Evolutionary conservation across 768 basidiomycete species (phyloP), one percentile per base, ranked within the genome.

Genomic region (Lentinula sp.): DNA sequence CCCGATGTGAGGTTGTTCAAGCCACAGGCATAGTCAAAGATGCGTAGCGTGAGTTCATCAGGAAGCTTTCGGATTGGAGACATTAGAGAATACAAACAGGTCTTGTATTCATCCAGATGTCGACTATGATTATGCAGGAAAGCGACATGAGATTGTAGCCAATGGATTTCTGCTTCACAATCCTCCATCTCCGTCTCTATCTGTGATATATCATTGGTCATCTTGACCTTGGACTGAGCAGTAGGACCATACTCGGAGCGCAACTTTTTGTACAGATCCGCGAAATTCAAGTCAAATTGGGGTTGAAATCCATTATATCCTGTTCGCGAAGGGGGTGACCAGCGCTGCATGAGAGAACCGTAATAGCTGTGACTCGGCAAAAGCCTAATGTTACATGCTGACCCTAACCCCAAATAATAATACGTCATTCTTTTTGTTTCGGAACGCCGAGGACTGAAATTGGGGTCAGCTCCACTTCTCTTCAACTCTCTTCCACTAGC

Each of bases 1-100:
- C 39, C 23, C 40, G 55, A 42, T 28, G 55, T 56, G 39, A 56
- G 37, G 16, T 43, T 9, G 16, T 56, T 56, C 21, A 43, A 43
- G n/a, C 15, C 5, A 32, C 55, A 56, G 2, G 40, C 40, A n/a
- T 28, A 45, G 13, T 56, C 55, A 42, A 56, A 56, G 18, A 56
- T 56, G 37, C 55, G 40, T 23, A 56, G 40, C 4, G 28, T 13
- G n/a, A 56, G 37, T 39, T 56, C 55, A 39, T 56, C 43, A 3
- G 55, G 55, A 9, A 56, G 55, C 28, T 32, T 40, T n/a, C 55
- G 55, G n/a, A 56, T 56, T 9, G 55, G 39, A 28, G 55, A 56
- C 23, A 28, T 40, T n/a, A 56, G 28, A 21, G 39, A 56, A 23
- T 32, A n/a, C 7, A 56, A n/a, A 45, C 40, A 56, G 18, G 9